Evolutionary conservation across 306 rosid genomes (phyloP), one percentile per base, ranked within the genome.

Genomic region (Inga leiocalycina): DNA sequence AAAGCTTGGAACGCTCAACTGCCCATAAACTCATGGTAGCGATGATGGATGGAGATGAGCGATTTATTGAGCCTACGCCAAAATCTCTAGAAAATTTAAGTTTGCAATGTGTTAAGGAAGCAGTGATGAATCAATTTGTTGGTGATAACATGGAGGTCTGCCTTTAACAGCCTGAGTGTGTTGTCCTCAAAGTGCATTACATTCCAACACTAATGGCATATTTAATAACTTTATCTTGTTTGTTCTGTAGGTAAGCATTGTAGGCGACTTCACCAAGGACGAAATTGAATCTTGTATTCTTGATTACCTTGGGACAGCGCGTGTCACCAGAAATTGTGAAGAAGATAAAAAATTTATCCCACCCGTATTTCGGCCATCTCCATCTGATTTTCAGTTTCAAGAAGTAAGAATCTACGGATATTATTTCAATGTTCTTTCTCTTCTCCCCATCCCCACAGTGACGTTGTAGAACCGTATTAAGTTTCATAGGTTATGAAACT

Each of bases 11-110:
- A 87, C 98, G 99, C 34, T 94, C 99, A 67, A 96, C 99, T 89
- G 99, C 99, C 81, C 98, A 96, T 89, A 96, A 94, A 86, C 99
- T 96, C 88, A 94, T 96, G 99, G 85, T 91, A 74, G 99, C 98
- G 81, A 96, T 96, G 99, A 79, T 94, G 90, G 92, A 91, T 79
- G 97, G 97, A 70, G 99, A 96, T 64, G 99, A 96, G 85, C 88
- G 99, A 57, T 96, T 96, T 89, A 94, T 91, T 56, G 98, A 96
- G 93, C 99, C 99, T 65, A 91, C 98, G 49, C 99, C 99, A 68
- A 88, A 85, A 44, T 92, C 98, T 10, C 85, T 96, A 75, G 95
- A 94, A 88, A 87, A 88, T 89, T 92, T 96, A 84, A 88, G 92
- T 35, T 88, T 96, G 89, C 95, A 96, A 88, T 81, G 94, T 71